Evolutionary conservation across 2,329 filamentous ascomycete genomes (phyloP).

Genomic region (Colletotrichum viniferum): DNA sequence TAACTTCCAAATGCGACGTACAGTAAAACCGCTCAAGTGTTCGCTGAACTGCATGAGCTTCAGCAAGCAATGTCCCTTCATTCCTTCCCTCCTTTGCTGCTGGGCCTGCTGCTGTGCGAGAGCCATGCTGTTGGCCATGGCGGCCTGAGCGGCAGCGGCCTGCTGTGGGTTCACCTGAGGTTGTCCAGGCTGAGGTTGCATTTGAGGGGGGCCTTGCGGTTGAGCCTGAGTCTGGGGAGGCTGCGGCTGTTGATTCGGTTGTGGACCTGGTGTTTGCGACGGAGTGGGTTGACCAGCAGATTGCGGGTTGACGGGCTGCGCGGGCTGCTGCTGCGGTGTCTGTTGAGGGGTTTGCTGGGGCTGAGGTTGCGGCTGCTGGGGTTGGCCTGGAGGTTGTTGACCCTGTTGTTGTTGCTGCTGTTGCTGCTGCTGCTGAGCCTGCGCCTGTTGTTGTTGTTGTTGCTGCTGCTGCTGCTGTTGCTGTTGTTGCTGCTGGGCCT

Average conservation of each 20-base stretch:
- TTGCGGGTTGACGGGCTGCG: constrained; percentile 22
- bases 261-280: constrained; percentile 22
- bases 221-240: constrained; percentile 35
- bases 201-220: constrained; percentile 33
- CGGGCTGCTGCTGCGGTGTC: constrained; percentile 22
- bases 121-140: constrained; percentile 37
- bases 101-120: constrained; percentile 44
- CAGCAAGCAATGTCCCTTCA: constrained; percentile 63
- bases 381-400: constrained; percentile 32
- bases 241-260: constrained; percentile 24
- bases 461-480: constrained; percentile 33
- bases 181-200: constrained; percentile 36
- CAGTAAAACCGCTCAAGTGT: constrained; percentile 61
- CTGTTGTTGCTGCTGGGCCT: constrained; percentile 43
- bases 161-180: constrained; percentile 27
- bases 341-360: constrained; percentile 34
- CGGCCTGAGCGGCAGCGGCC: constrained; percentile 22
- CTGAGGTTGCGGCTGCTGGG: constrained; percentile 36
- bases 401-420: constrained; percentile 37
- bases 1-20: constrained; percentile 35
- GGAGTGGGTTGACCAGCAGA: constrained; percentile 24
- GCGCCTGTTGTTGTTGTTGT: constrained; percentile 38
- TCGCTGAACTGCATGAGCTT: constrained; percentile 68
- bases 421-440: constrained; percentile 39
- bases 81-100: constrained; percentile 53